Percentiles rank a stretch among this genome's conserved stretches.
Evolutionary conservation across 768 basidiomycete species (phyloP).

Genomic region (Lentinula edodes): DNA sequence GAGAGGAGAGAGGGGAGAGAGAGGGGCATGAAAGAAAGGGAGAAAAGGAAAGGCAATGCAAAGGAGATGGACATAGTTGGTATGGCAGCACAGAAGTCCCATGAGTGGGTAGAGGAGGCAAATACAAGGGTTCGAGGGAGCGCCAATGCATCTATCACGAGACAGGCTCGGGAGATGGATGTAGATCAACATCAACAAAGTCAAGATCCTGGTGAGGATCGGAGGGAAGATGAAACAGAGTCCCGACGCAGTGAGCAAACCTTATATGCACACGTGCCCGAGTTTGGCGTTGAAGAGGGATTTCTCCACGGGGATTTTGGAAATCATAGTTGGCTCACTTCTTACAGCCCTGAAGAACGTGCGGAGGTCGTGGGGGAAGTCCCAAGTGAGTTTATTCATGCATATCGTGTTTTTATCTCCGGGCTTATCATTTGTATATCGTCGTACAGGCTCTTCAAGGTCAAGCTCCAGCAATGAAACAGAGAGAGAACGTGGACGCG

Average conservation of each 20-base stretch:
- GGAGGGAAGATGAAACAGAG: neutral
- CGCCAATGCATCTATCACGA: neutral
- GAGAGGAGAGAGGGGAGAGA: neutral
- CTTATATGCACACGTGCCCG: neutral
- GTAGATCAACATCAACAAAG: neutral
- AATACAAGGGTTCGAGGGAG: neutral
- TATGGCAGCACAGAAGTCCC: neutral
- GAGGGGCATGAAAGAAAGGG: neutral
- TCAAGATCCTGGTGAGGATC: neutral
- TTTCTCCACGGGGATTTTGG: neutral
- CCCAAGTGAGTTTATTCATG: neutral
- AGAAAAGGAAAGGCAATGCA: too few species aligned
- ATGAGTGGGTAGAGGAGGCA: neutral
- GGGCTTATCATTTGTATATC: neutral
- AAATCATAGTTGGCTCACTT: neutral
- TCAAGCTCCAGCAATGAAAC: constrained; percentile 3
- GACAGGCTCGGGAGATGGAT: neutral
- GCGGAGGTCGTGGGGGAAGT: neutral
- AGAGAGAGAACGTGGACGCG: constrained; percentile 1
- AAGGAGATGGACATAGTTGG: neutral
- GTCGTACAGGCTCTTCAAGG: neutral
- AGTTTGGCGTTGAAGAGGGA: neutral
- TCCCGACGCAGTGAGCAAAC: neutral
- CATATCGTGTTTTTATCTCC: neutral
- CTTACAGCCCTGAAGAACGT: neutral